Percentiles rank a stretch among this genome's conserved stretches.
Evolutionary conservation across 129 eudicot genomes (phyloP).

Genomic region (Smallanthus sonchifolius): DNA sequence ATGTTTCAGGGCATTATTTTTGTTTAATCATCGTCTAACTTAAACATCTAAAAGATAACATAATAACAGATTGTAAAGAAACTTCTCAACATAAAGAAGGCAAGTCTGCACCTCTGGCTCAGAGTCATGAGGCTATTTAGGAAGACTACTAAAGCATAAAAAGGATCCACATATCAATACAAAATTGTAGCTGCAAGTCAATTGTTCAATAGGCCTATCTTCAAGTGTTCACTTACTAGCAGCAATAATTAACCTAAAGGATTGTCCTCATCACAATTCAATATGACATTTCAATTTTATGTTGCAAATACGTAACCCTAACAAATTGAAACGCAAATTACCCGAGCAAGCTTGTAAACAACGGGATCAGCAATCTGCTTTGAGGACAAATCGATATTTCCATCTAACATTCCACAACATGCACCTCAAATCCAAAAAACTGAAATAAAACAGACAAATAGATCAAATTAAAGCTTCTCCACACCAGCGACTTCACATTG

Average conservation of each 20-base stretch:
- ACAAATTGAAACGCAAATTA: slow-evolving; percentile 24
- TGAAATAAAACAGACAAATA: slow-evolving; percentile 25
- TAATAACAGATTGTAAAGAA: not conserved
- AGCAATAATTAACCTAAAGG: slow-evolving; percentile 10
- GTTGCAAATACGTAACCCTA: slow-evolving; percentile 3
- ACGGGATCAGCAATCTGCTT: slow-evolving; percentile 67
- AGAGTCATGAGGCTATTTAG: not conserved
- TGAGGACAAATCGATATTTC: slow-evolving; percentile 26
- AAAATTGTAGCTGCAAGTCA: not conserved
- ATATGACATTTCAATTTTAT: not conserved
- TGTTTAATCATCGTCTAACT: not conserved
- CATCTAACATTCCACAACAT: slow-evolving; percentile 56
- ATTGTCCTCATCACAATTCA: slow-evolving; percentile 4
- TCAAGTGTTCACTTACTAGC: not conserved
- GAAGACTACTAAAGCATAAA: not conserved
- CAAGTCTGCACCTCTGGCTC: slow-evolving; percentile 2
- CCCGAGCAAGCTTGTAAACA: slow-evolving; percentile 96
- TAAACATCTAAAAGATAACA: not conserved
- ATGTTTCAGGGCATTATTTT: not conserved
- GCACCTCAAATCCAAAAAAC: slow-evolving; percentile 43
- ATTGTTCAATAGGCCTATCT: not conserved
- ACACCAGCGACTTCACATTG: not conserved
- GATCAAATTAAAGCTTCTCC: slow-evolving; percentile 13
- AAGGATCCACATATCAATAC: not conserved
- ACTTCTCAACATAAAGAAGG: slow-evolving; percentile 16